Conservation (phyloP, 129 eudicot genomes). For the Smallanthus sonchifolius region DNA sequence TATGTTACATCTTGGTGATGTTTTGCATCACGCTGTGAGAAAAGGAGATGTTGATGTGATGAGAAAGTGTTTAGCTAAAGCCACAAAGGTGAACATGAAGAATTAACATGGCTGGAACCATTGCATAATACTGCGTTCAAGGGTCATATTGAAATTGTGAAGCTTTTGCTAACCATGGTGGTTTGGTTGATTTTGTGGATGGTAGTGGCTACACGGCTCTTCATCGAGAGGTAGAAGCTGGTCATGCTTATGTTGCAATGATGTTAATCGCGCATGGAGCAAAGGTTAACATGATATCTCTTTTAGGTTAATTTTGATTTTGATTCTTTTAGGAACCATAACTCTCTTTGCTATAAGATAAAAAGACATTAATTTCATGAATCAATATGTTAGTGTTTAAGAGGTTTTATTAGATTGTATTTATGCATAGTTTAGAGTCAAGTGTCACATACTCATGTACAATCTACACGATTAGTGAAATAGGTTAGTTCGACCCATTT, state of each 20-base stretch:
- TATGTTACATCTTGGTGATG: constrained; percentile 44
- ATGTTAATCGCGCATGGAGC: constrained; percentile 61
- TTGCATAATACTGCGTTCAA: constrained; percentile 70
- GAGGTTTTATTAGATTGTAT: not conserved
- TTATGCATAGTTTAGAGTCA: constrained; percentile 3
- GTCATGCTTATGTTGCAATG: constrained; percentile 54
- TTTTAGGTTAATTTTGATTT: constrained; percentile 42
- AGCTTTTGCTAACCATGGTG: constrained; percentile 59
- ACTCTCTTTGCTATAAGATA: constrained; percentile 14
- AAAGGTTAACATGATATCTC: constrained; percentile 50
- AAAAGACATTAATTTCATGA: constrained; percentile 1
- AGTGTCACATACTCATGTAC: not conserved
- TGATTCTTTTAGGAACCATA: constrained; percentile 39
- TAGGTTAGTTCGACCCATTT: constrained; percentile 9
- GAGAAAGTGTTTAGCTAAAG: constrained; percentile 45
- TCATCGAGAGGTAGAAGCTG: constrained; percentile 63
- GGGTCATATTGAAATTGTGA: constrained; percentile 53
- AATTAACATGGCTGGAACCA: constrained; percentile 88
- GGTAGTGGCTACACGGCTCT: constrained; percentile 60
- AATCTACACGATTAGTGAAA: not conserved
- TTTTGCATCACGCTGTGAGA: constrained; percentile 49
- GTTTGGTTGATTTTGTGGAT: constrained; percentile 54
- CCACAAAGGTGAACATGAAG: constrained; percentile 52
- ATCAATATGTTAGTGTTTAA: not conserved
- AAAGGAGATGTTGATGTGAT: constrained; percentile 44